These are phyloP conservation scores for Tanozyma kutaoensis DNA, from an alignment of 805 yeast genomes.

Conservation along the genomic window DNA sequence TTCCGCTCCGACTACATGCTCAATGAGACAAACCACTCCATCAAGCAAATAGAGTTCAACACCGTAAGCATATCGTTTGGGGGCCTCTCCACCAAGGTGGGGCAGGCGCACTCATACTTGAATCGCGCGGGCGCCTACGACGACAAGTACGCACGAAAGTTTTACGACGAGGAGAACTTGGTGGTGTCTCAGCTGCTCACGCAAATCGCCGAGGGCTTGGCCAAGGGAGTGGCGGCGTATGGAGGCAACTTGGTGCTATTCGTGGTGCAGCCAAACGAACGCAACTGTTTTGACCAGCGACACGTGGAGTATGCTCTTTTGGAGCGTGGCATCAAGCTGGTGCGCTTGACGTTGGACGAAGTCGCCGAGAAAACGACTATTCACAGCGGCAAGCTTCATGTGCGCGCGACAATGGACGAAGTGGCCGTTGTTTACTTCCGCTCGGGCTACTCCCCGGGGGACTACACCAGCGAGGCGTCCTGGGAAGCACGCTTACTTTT, in stretches of 20 bases:
- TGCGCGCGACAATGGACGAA: conserved; percentile 47
- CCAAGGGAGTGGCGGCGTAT: conserved; percentile 51
- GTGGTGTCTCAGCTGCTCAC: conserved; percentile 58
- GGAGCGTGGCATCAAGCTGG: conserved; percentile 41
- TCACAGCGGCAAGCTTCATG: conserved; percentile 33
- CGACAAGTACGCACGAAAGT: conserved; percentile 22
- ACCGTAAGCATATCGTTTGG: conserved; percentile 95
- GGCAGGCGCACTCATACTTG: conserved; percentile 57
- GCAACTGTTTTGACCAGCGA: conserved; percentile 88
- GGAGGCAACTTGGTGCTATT: conserved; percentile 13
- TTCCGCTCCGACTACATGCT: conserved; percentile 84
- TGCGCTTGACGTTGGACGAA: conserved; percentile 54
- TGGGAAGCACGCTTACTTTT: conserved; percentile 70
- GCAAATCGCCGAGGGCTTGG: conserved; percentile 56
- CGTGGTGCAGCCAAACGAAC: conserved; percentile 73
- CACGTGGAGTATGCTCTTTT: conserved; percentile 57
- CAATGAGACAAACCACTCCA: conserved; percentile 28
- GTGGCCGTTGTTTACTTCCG: conserved; percentile 84
- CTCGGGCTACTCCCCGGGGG: conserved; percentile 78
- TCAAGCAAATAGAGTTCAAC: conserved; percentile 93
- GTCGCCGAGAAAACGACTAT: conserved; percentile 30
- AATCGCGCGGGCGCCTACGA: conserved; percentile 48
- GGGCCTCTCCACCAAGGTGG: conserved; percentile 72
- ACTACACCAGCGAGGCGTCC: conserved; percentile 49
- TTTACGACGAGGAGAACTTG: conserved; percentile 34